phyloP scores from a whole-genome alignment of 179 eudicot species.

The Drosera spatulata region DNA sequence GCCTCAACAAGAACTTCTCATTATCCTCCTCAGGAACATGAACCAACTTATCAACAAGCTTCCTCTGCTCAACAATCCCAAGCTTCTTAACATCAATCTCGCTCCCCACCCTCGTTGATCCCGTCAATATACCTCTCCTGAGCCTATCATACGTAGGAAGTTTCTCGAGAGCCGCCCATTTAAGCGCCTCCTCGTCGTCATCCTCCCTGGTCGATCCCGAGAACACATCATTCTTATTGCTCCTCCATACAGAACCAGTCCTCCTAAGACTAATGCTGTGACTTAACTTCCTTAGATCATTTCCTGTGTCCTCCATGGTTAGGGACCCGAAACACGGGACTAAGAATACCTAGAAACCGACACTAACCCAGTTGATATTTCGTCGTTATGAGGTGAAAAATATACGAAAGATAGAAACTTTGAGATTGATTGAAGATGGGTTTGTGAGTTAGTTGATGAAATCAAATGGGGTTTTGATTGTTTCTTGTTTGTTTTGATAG shows the following conservation, averaged over 20 bases:
- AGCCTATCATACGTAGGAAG: constrained; percentile 41
- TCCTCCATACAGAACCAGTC: constrained; percentile 22
- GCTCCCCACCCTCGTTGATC: constrained; percentile 14
- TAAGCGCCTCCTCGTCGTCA: constrained; percentile 39
- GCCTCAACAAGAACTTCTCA: constrained; percentile 37
- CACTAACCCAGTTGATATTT: no score
- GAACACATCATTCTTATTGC: constrained; percentile 17
- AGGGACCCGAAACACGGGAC: no score
- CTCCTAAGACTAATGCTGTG: constrained; percentile 18
- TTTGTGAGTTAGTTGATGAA: no score
- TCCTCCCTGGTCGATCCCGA: constrained; percentile 26
- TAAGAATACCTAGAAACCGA: no score
- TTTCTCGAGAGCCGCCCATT: constrained; percentile 47
- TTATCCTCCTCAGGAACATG: constrained; percentile 28
- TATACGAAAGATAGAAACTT: no score
- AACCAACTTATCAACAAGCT: constrained; percentile 26
- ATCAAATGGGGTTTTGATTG: no score
- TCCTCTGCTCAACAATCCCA: constrained; percentile 19
- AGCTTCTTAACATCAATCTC: constrained; percentile 28
- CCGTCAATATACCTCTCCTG: constrained; percentile 15
- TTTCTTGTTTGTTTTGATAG: no score
- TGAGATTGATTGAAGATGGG: no score
- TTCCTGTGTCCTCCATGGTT: constrained; percentile 8
- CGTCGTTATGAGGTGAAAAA: no score
- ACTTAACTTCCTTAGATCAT: not conserved